A percentile compares a stretch with the other conserved stretches of the same genome.
phyloP scores from a whole-genome alignment of 805 yeast species.

The Ogataea angusta region DNA sequence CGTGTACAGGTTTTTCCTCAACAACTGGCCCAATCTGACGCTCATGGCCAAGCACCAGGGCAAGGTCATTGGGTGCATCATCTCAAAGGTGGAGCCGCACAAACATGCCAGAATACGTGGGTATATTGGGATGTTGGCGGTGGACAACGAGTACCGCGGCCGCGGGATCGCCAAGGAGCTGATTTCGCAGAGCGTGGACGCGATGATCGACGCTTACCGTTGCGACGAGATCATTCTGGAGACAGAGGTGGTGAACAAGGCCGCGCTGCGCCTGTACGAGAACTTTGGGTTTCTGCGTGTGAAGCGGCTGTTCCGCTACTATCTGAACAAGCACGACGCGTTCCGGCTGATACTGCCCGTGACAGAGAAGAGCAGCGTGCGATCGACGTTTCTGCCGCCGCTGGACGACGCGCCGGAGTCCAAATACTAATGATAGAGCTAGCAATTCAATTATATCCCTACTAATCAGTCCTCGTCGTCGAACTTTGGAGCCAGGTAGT shows the following conservation, averaged over 20 bases:
- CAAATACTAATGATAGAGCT: constrained; percentile 18
- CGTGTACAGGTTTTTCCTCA: constrained; percentile 86
- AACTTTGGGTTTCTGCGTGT: constrained; percentile 37
- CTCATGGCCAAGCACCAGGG: constrained; percentile 50
- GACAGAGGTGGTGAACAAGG: constrained; percentile 75
- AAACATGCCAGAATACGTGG: constrained; percentile 74
- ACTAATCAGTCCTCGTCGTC: constrained; percentile 74
- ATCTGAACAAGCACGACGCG: constrained; percentile 91
- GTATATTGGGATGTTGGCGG: constrained; percentile 95
- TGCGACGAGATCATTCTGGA: constrained; percentile 94
- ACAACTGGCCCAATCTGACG: constrained; percentile 88
- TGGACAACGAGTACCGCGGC: constrained; percentile 67
- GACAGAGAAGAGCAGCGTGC: constrained; percentile 50
- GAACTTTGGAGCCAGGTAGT: constrained; percentile 96
- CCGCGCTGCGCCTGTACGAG: constrained; percentile 35
- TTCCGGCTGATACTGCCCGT: constrained; percentile 81
- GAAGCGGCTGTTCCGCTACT: constrained; percentile 75
- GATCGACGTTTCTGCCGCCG: constrained; percentile 52
- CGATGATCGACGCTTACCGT: constrained; percentile 54
- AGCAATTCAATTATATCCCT: background rate
- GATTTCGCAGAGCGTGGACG: constrained; percentile 57
- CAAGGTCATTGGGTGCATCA: constrained; percentile 72
- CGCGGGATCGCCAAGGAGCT: constrained; percentile 77
- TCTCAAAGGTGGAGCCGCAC: constrained; percentile 78
- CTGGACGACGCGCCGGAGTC: constrained; percentile 25